Conservation (phyloP, 345 rosid genomes). For the Sisymbrium irio region DNA sequence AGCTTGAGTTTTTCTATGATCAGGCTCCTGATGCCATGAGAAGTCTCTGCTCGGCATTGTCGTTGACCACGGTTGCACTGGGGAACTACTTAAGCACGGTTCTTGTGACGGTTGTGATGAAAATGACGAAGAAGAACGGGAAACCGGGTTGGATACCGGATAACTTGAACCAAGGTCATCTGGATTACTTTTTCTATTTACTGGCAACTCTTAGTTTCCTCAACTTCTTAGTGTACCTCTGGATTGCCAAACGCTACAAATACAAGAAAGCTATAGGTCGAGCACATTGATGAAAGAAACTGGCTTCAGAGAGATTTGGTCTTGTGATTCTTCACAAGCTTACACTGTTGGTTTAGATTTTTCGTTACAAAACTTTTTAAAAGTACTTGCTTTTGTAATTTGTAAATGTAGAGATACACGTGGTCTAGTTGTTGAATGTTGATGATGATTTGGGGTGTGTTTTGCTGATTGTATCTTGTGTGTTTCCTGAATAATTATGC, state of each 20-base stretch:
- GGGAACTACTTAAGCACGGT: slow-evolving; percentile 50
- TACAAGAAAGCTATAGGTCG: slow-evolving; percentile 68
- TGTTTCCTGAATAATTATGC: neutral
- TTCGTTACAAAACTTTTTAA: neutral
- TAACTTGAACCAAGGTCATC: slow-evolving; percentile 46
- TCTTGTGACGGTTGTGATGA: slow-evolving; percentile 40
- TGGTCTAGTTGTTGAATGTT: neutral
- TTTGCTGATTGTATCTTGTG: neutral
- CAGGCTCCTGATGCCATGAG: slow-evolving; percentile 58
- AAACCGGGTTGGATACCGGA: slow-evolving; percentile 51
- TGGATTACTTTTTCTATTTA: slow-evolving; percentile 59
- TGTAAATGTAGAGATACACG: slow-evolving; percentile 19
- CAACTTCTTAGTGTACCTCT: slow-evolving; percentile 70
- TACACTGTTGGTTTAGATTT: slow-evolving; percentile 10
- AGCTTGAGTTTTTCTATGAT: slow-evolving; percentile 48
- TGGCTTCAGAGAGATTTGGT: neutral
- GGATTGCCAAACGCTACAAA: slow-evolving; percentile 65
- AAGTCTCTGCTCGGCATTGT: slow-evolving; percentile 50
- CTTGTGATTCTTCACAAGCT: neutral
- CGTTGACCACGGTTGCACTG: slow-evolving; percentile 43
- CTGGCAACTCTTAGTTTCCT: slow-evolving; percentile 61
- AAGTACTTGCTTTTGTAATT: neutral
- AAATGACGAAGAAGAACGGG: slow-evolving; percentile 43
- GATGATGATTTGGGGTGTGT: neutral
- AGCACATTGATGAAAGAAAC: slow-evolving; percentile 24